phyloP scores from a whole-genome alignment of 75 land plant genomes.

The Pinus albicaulis region DNA sequence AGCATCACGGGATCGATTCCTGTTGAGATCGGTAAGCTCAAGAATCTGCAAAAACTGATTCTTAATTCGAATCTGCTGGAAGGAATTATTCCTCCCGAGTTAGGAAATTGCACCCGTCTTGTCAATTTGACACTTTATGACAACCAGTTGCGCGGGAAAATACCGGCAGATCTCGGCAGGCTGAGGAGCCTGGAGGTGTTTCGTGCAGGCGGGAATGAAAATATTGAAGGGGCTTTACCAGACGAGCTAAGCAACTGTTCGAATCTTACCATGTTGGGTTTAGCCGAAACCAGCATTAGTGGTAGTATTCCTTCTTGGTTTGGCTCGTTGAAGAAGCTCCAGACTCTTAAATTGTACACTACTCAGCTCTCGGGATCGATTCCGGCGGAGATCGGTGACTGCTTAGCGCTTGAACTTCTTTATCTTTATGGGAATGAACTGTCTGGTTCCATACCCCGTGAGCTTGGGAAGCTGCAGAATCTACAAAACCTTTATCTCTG shows the following conservation, averaged over 20 bases:
- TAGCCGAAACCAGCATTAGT: constrained; percentile 71
- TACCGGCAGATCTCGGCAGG: constrained; percentile 55
- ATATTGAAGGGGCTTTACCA: constrained; percentile 69
- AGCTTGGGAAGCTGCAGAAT: constrained; percentile 38
- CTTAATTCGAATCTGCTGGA: constrained; percentile 61
- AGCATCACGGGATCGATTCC: constrained; percentile 60
- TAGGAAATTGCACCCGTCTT: constrained; percentile 53
- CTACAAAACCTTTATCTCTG: constrained; percentile 49
- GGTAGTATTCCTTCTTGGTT: constrained; percentile 56
- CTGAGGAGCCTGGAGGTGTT: constrained; percentile 44
- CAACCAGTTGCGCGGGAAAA: constrained; percentile 67
- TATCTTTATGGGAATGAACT: constrained; percentile 72
- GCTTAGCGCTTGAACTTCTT: constrained; percentile 40
- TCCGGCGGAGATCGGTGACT: constrained; percentile 73
- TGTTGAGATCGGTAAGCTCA: constrained; percentile 30
- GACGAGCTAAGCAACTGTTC: constrained; percentile 70
- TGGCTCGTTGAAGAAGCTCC: constrained; percentile 53
- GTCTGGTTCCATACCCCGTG: constrained; percentile 60
- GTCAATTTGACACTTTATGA: constrained; percentile 53
- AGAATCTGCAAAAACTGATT: constrained; percentile 38
- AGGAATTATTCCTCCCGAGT: constrained; percentile 59
- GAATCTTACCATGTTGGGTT: constrained; percentile 51
- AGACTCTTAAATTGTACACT: constrained; percentile 70
- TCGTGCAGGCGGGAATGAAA: constrained; percentile 76
- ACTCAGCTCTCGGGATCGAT: constrained; percentile 69